Conservation (phyloP, 768 basidiomycete species). For the Melanogaster broomeanus region DNA sequence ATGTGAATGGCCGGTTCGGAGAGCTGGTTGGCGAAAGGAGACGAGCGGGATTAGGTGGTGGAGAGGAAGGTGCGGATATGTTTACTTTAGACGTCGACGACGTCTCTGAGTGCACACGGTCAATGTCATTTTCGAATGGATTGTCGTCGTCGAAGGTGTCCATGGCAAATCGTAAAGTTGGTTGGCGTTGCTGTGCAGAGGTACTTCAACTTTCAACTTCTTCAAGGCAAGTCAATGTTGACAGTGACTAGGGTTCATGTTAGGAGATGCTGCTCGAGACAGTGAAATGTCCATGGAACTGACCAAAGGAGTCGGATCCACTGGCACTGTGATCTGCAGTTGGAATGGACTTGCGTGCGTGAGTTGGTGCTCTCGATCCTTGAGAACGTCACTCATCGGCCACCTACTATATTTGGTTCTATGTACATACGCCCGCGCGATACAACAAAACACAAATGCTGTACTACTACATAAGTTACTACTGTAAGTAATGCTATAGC, state of each 20-base stretch:
- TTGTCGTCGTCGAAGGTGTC: constrained; percentile 63
- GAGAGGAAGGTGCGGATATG: constrained; percentile 57
- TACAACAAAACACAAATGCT: background rate
- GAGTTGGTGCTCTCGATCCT: background rate
- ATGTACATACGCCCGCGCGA: constrained; percentile 2
- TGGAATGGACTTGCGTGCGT: background rate
- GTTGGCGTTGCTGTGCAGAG: background rate
- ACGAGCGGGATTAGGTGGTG: constrained; percentile 43
- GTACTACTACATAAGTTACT: too few relatives aligned
- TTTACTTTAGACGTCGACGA: constrained; percentile 39
- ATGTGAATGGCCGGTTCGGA: constrained; percentile 47
- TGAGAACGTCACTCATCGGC: constrained; percentile 5
- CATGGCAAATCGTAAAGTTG: constrained; percentile 12
- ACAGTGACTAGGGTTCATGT: background rate
- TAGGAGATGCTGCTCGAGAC: too few relatives aligned
- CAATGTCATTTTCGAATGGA: constrained; percentile 55
- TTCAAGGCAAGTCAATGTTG: background rate
- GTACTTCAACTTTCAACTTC: background rate
- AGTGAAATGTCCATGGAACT: background rate
- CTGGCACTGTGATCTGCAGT: background rate
- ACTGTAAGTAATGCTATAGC: too few relatives aligned
- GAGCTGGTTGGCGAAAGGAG: constrained; percentile 52
- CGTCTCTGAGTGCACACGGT: constrained; percentile 36
- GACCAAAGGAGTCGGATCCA: background rate
- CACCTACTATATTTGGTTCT: constrained; percentile 30